Evolutionary conservation across 345 rosid genomes (phyloP).

Genomic region (Melastoma malabathricum): DNA sequence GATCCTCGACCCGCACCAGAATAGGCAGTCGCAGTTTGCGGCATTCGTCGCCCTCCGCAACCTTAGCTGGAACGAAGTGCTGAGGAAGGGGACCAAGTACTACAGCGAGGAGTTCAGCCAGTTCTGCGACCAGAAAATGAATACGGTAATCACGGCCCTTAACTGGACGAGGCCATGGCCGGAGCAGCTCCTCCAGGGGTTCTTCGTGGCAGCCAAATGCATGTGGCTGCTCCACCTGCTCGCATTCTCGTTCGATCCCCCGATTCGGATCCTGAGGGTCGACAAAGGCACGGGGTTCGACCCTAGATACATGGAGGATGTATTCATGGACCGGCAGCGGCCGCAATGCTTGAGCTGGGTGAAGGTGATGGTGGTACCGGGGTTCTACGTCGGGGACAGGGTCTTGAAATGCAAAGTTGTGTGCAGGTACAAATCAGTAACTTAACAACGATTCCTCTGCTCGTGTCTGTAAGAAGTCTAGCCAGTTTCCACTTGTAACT

Average conservation of each 20-base stretch:
- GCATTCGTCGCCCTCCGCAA: conserved; percentile 71
- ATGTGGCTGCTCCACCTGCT: conserved; percentile 92
- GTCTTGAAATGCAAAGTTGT: conserved; percentile 88
- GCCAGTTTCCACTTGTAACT: not conserved
- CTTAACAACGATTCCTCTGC: conserved; percentile 8
- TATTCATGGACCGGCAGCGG: conserved; percentile 51
- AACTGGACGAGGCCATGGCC: conserved; percentile 92
- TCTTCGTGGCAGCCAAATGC: conserved; percentile 87
- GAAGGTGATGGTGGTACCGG: conserved; percentile 92
- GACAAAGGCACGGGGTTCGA: conserved; percentile 67
- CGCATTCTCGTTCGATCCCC: conserved; percentile 78
- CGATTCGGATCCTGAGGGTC: conserved; percentile 63
- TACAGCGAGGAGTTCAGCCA: conserved; percentile 92
- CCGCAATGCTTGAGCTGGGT: conserved; percentile 33
- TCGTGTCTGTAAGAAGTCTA: no score
- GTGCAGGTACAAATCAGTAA: conserved; percentile 53
- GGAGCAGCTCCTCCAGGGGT: conserved; percentile 70
- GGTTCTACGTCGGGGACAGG: conserved; percentile 68
- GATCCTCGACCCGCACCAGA: conserved; percentile 59
- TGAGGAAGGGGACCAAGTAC: conserved; percentile 77
- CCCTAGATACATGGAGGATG: conserved; percentile 74
- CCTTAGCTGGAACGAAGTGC: conserved; percentile 89
- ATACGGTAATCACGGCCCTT: conserved; percentile 56
- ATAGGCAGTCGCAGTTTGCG: conserved; percentile 59
- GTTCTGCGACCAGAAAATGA: conserved; percentile 97